These are phyloP conservation scores for Phytophthora ramorum DNA, from an alignment of 352 stramenopile species.

Conservation along the genomic window DNA sequence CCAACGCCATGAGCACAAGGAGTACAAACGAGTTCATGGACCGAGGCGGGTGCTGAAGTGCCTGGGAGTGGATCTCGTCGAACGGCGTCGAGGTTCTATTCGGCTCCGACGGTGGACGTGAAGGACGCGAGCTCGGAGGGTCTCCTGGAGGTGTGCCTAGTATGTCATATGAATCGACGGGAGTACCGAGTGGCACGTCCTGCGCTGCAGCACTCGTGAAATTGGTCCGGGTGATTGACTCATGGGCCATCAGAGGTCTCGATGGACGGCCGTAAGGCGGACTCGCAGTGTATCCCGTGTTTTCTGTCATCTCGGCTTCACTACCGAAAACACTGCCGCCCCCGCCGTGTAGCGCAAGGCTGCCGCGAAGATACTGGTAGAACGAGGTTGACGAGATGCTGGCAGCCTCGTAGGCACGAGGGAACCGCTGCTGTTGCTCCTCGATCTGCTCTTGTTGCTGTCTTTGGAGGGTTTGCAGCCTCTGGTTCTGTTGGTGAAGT, in stretches of 20 bases:
- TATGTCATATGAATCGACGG: constrained; percentile 52
- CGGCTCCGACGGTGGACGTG: constrained; percentile 25
- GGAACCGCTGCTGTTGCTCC: constrained; percentile 31
- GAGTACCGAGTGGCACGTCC: constrained; percentile 35
- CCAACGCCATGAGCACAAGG: constrained; percentile 42
- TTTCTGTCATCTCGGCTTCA: not conserved
- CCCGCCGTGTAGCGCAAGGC: not conserved
- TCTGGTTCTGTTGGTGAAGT: constrained; percentile 31
- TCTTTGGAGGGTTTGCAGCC: constrained; percentile 28
- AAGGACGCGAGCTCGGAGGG: constrained; percentile 36
- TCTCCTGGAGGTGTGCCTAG: constrained; percentile 65
- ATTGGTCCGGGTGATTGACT: constrained; percentile 53
- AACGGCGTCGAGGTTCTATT: constrained; percentile 24
- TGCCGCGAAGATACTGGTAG: constrained; percentile 33
- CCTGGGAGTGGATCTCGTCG: constrained; percentile 24
- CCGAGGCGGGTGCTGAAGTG: constrained; percentile 32
- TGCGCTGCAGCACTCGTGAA: constrained; percentile 38
- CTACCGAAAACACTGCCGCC: constrained; percentile 1
- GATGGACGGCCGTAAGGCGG: constrained; percentile 8
- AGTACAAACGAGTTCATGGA: constrained; percentile 56
- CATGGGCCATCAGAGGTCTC: constrained; percentile 26
- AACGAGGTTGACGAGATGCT: constrained; percentile 28
- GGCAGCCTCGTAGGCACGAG: constrained; percentile 27
- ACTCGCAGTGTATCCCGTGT: constrained; percentile 8
- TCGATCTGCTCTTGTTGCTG: constrained; percentile 34